These are phyloP conservation scores for Leishmania turanica DNA, from an alignment of 208 protist species.

Conservation along the genomic window DNA sequence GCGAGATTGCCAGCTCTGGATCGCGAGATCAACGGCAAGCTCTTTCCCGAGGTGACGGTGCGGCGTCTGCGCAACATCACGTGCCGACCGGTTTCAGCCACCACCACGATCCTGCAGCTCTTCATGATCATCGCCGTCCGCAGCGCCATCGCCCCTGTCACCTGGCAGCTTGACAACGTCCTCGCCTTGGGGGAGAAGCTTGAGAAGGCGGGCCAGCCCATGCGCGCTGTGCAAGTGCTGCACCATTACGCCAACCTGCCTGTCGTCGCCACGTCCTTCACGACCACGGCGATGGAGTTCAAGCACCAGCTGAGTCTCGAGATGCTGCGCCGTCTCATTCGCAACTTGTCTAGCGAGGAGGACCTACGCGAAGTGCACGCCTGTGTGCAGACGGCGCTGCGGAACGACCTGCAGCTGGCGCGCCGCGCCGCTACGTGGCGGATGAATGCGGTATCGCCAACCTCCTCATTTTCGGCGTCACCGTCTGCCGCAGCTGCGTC, in stretches of 20 bases:
- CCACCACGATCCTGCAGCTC: conserved; percentile 66
- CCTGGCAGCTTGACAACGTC: conserved; percentile 83
- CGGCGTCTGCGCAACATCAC: conserved; percentile 78
- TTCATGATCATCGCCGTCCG: conserved; percentile 75
- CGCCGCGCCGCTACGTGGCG: conserved; percentile 1
- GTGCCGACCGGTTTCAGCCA: conserved; percentile 52
- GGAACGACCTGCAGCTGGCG: conserved; percentile 38
- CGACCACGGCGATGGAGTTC: conserved; percentile 33
- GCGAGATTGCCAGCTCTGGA: conserved; percentile 14
- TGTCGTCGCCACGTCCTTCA: conserved; percentile 22
- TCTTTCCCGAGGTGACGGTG: conserved; percentile 54
- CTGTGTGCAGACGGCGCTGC: conserved; percentile 46
- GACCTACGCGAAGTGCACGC: conserved; percentile 53
- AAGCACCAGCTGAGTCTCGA: conserved; percentile 62
- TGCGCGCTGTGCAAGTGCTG: conserved; percentile 58
- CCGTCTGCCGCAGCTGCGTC: not conserved
- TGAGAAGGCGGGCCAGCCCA: conserved; percentile 65
- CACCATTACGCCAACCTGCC: conserved; percentile 47
- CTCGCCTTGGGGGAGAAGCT: conserved; percentile 72
- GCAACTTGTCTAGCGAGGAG: conserved; percentile 34
- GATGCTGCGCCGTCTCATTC: conserved; percentile 64
- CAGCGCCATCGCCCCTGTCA: conserved; percentile 63
- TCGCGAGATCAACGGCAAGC: conserved; percentile 29
- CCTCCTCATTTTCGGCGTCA: not conserved
- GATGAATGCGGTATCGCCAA: not conserved